Evolutionary conservation across 1,284 basidiomycete genomes (phyloP).

Genomic region (Ustilago esculenta): DNA sequence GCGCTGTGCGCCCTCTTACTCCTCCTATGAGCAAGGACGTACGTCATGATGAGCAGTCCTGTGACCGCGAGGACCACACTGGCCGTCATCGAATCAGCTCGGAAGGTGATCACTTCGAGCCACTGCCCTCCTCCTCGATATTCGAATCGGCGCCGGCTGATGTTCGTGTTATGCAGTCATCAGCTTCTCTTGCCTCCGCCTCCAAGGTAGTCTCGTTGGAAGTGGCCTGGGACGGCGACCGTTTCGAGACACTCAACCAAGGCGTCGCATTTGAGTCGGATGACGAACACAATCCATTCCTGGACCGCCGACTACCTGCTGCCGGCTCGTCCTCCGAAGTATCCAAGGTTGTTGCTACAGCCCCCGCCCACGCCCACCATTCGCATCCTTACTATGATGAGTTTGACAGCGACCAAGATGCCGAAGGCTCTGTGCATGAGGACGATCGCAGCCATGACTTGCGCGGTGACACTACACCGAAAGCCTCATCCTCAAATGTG

Average conservation of each 20-base stretch:
- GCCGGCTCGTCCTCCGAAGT: background rate
- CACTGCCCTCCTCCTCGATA: slow-evolving; percentile 2
- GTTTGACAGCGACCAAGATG: slow-evolving; percentile 42
- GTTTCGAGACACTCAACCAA: slow-evolving; percentile 21
- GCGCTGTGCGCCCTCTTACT: slow-evolving; percentile 25
- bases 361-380: background rate
- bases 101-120: slow-evolving; percentile 11
- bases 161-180: background rate
- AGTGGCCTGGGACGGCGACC: slow-evolving; percentile 1
- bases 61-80: slow-evolving; percentile 5
- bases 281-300: slow-evolving; percentile 40
- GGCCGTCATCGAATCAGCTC: slow-evolving; percentile 23
- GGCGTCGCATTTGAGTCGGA: slow-evolving; percentile 27
- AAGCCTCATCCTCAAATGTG: slow-evolving; percentile 13
- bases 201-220: background rate
- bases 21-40: slow-evolving; percentile 49
- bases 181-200: background rate
- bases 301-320: slow-evolving; percentile 9
- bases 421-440: slow-evolving; percentile 23
- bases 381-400: slow-evolving; percentile 23
- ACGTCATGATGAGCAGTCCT: slow-evolving; percentile 19
- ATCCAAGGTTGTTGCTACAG: background rate
- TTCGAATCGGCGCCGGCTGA: background rate
- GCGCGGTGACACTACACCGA: slow-evolving; percentile 6
- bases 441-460: background rate